Evolutionary conservation across 1,284 basidiomycete species (phyloP).

Genomic region (Ustilago loliicola): DNA sequence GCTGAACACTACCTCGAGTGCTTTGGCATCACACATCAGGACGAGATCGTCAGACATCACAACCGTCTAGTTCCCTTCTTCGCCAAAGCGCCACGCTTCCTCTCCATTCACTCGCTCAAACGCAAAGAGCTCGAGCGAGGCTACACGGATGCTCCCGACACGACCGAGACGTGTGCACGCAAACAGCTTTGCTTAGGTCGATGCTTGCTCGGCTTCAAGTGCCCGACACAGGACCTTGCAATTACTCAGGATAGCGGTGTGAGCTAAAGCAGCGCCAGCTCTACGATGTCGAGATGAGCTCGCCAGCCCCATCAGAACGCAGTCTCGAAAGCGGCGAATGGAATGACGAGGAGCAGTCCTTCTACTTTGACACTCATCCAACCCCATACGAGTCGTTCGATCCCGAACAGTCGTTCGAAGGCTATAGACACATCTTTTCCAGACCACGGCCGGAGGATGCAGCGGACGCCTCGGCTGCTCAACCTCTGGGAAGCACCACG

Average conservation of each 20-base stretch:
- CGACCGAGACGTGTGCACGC: conserved; percentile 36
- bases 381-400: conserved; percentile 36
- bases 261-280: background rate
- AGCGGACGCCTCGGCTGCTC: background rate
- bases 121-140: conserved; percentile 47
- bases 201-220: conserved; percentile 32
- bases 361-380: conserved; percentile 34
- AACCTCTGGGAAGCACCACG: background rate
- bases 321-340: conserved; percentile 38
- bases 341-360: conserved; percentile 29
- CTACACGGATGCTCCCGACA: conserved; percentile 27
- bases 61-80: conserved; percentile 29
- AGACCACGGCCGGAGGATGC: conserved; percentile 2
- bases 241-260: too few relatives aligned
- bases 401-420: conserved; percentile 44
- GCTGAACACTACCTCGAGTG: conserved; percentile 37
- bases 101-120: conserved; percentile 47
- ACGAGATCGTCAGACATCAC: conserved; percentile 32
- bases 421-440: conserved; percentile 23
- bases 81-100: conserved; percentile 44
- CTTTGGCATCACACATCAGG: conserved; percentile 33
- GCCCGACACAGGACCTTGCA: conserved; percentile 26
- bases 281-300: conserved; percentile 9
- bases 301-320: conserved; percentile 18
- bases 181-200: conserved; percentile 39